phyloP scores from a whole-genome alignment of 1,139 yeast species.

The Diutina ranongensis region DNA sequence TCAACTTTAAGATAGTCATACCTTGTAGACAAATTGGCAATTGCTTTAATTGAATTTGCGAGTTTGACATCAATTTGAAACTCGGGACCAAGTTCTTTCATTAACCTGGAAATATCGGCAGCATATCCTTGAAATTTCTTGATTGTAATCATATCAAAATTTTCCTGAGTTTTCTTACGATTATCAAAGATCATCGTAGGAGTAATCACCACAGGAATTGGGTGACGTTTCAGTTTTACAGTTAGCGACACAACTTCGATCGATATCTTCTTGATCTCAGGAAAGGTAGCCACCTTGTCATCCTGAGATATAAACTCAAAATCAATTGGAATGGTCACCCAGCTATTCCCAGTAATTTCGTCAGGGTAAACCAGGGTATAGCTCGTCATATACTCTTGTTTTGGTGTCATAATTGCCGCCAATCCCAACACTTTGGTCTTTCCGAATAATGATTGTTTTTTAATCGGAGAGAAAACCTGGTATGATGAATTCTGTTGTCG shows the following conservation, averaged over 20 bases:
- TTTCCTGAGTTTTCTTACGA: slow-evolving; percentile 19
- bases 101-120: slow-evolving; percentile 17
- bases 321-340: slow-evolving; percentile 18
- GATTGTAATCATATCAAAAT: slow-evolving; percentile 22
- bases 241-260: slow-evolving; percentile 24
- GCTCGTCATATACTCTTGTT: slow-evolving; percentile 16
- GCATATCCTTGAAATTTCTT: slow-evolving; percentile 24
- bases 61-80: slow-evolving; percentile 17
- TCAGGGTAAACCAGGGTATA: slow-evolving; percentile 12
- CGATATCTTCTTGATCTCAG: slow-evolving; percentile 20
- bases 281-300: slow-evolving; percentile 9
- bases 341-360: slow-evolving; percentile 8
- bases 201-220: slow-evolving; percentile 27
- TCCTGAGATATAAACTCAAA: slow-evolving; percentile 17
- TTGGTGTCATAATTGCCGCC: slow-evolving; percentile 23
- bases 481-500: slow-evolving; percentile 9
- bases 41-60: slow-evolving; percentile 21
- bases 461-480: slow-evolving; percentile 23
- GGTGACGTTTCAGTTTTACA: slow-evolving; percentile 20
- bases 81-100: slow-evolving; percentile 17
- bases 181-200: slow-evolving; percentile 27
- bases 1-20: slow-evolving; percentile 12
- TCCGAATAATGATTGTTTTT: slow-evolving; percentile 19
- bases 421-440: slow-evolving; percentile 25
- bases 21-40: slow-evolving; percentile 23